Conservation (phyloP, 2,329 filamentous ascomycete species). For the Colletotrichum cordylinicola region DNA sequence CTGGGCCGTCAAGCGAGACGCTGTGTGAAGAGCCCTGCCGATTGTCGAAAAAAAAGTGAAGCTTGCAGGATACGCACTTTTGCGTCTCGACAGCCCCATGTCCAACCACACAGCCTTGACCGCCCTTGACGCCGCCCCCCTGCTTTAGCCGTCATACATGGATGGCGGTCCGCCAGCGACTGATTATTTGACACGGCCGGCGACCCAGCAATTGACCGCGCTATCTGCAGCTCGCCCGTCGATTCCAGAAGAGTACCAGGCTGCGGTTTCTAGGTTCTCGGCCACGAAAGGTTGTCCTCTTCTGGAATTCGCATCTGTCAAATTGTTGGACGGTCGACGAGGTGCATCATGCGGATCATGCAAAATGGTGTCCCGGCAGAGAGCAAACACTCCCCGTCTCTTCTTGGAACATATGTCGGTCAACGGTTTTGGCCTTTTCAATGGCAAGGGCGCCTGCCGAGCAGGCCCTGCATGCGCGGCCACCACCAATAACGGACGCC, state of each 20-base stretch:
- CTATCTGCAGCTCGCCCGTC: neutral
- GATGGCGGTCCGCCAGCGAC: neutral
- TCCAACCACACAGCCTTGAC: neutral
- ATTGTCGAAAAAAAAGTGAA: conserved; percentile 10
- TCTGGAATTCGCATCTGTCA: neutral
- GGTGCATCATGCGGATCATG: neutral
- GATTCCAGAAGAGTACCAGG: neutral
- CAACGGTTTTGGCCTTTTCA: conserved; percentile 11
- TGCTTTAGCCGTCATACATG: neutral
- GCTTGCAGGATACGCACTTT: neutral
- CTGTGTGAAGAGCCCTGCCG: conserved; percentile 2
- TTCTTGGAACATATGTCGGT: conserved; percentile 14
- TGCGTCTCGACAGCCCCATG: neutral
- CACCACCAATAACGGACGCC: neutral
- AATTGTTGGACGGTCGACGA: neutral
- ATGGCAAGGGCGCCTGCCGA: conserved; percentile 10
- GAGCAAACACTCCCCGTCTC: neutral
- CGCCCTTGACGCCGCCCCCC: neutral
- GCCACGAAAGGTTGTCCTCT: neutral
- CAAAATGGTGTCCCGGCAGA: conserved; percentile 8
- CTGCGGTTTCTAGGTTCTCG: neutral
- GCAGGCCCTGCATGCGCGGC: conserved; percentile 4
- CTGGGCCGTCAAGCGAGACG: neutral
- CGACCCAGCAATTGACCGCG: neutral
- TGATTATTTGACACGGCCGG: neutral